Base-by-base conservation (phyloP, 192 early-diverging fungal species). In the Podila clonocystis region DNA sequence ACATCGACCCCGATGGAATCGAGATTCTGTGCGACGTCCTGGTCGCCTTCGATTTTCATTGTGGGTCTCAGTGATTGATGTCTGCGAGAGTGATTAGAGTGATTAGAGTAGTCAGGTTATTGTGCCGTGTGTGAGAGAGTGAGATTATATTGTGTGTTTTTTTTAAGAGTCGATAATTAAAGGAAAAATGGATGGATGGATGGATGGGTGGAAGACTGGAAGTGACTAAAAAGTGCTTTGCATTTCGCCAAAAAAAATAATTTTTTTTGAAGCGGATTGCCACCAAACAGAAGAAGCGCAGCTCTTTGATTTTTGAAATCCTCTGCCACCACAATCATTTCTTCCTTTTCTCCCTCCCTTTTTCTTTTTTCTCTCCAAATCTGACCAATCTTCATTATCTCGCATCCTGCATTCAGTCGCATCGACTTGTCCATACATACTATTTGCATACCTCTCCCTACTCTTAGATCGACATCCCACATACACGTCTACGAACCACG, bases 1-100 rank as follows among this genome's bases (percentile, higher is more conserved):
- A 87, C 65, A 58, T 72, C 82, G 19, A 87, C 83, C 31, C 84
- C 84, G 7, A 85, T 31, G 24, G 69, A 22, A 36, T 72, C 70
- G n/a, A 79, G 70, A 30, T 41, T 68, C 6, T 72, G 62, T 31
- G 64, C 63, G 30, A 70, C 60, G 64, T 79, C 69, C 13, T 78
- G 60, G 29, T 33, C 9, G 20, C 22, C 45, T 19, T 62, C 29
- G 17, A 59, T 45, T 50, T 48, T 24, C 45, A 65, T 48, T 48
- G 28, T 8, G 6, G 34, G n/a, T n/a, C n/a, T 36, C 34, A 8
- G 41, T 45, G 15, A 45, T 17, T 45, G 41, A 15, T 58, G 57
- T 58, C 57, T 9, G n/a, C 57, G n/a, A n/a, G n/a, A 45, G 13
- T 15, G 41, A n/a, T n/a, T n/a, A 45, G 41, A 1, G 41, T 45